Evolutionary conservation across 495 filamentous ascomycete species (phyloP).

Genomic region (Glutinoglossum americanum): DNA sequence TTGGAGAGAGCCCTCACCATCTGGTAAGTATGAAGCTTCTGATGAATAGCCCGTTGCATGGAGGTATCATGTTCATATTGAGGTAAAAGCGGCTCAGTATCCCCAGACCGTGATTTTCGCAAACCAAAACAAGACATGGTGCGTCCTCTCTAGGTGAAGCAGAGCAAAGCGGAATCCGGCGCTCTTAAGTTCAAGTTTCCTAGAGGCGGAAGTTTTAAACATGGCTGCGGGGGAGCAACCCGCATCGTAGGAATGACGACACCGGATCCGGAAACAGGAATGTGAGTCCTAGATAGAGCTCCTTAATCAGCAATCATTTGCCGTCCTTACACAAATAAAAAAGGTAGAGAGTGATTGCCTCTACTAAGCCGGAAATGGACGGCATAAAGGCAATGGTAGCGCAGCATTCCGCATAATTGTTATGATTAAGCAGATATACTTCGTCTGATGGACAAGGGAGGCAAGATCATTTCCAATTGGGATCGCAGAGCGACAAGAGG

Average conservation of each 20-base stretch:
- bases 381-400: no score
- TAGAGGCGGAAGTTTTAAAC: neutral
- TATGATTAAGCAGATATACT: no score
- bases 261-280: neutral
- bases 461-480: no score
- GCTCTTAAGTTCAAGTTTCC: neutral
- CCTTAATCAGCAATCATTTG: no score
- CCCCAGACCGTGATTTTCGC: slow-evolving; percentile 23
- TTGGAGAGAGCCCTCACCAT: slow-evolving; percentile 66
- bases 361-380: neutral
- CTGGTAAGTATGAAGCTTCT: slow-evolving; percentile 82
- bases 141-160: neutral
- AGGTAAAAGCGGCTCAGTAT: slow-evolving; percentile 60
- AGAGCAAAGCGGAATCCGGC: neutral
- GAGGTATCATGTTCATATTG: slow-evolving; percentile 67
- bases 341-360: neutral
- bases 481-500: neutral
- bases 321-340: neutral
- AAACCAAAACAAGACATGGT: slow-evolving; percentile 25
- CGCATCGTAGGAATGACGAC: neutral
- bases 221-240: neutral
- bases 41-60: slow-evolving; percentile 52
- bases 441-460: no score
- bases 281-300: no score
- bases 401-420: no score